Evolutionary conservation across 371 early-diverging fungal genomes (phyloP), one percentile per base, ranked within the genome.

Genomic region (Lichtheimia ornata): DNA sequence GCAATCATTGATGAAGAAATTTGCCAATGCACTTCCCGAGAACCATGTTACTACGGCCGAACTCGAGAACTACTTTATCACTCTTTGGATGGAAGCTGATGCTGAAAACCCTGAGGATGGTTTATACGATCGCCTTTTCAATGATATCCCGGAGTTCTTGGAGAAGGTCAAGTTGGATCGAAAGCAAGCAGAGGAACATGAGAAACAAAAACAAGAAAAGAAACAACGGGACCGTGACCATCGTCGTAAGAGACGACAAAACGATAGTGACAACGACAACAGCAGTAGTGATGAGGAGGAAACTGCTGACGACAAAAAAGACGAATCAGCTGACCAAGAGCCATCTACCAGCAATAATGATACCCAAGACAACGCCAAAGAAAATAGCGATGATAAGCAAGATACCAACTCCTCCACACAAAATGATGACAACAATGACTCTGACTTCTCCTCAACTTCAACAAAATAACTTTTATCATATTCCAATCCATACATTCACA

Each of bases 11-110:
- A 57, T 53, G 12, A 43, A 44, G 18, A 47, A 58, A 2, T 68
- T 77, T 18, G 63, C 50, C 24, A 44, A 63, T 9, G 18, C 43
- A 7, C 66, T 77, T 27, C 81, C 82, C 0, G 57, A 64, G 27
- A 60, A 75, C 35, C 15, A 71, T 0, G 66, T 83, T 12, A 82
- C 84, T 1, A 76, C 85, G 0, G 84, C 83, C 17, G 82, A 83
- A 58, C 50, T 83, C 7, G 82, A 83, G 27, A 68, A 60, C 17
- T 69, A 63, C 56, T 77, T 77, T 53, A 72, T 74, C 9, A 55
- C 64, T 20, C 2, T 68, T 4, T 42, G 70, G 24, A 51, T 74
- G 61, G 68, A 66, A 9, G 57, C 67, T 11, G 69, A 67, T 28
- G 35, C 56, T 11, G 24, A 59, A 15, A 53, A 62, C 7, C 55